Conservation (phyloP, 192 early-diverging fungal genomes). For the Coemansia sp. region DNA sequence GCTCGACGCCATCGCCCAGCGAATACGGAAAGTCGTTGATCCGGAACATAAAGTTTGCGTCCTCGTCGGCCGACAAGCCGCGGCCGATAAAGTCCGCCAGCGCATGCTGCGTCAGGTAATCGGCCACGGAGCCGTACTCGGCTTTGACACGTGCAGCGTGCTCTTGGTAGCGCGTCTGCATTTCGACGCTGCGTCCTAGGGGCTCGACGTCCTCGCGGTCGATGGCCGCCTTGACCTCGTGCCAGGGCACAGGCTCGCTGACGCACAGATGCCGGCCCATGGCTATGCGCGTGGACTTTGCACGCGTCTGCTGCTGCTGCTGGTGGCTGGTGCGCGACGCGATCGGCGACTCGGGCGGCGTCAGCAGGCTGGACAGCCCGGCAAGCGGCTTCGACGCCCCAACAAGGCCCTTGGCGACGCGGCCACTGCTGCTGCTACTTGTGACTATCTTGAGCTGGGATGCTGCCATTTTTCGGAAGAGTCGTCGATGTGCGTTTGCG, state of each 20-base stretch:
- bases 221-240: constrained; percentile 27
- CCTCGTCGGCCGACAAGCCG: constrained; percentile 8
- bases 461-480: no score
- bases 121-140: constrained; percentile 36
- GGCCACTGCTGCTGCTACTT: no score
- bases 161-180: constrained; percentile 29
- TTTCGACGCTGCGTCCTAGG: constrained; percentile 42
- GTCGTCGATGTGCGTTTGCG: background rate
- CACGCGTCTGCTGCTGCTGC: background rate
- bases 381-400: background rate
- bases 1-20: constrained; percentile 32
- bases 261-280: constrained; percentile 21
- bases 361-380: constrained; percentile 19
- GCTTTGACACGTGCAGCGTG: constrained; percentile 4
- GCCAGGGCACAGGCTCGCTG: constrained; percentile 22
- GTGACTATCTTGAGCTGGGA: no score
- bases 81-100: constrained; percentile 34
- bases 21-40: constrained; percentile 48
- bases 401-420: background rate
- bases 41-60: constrained; percentile 29
- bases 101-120: constrained; percentile 27
- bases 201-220: constrained; percentile 32
- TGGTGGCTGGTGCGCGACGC: constrained; percentile 10
- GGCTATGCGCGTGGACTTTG: background rate
- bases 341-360: constrained; percentile 42